Percentiles rank a stretch among this genome's conserved stretches.
phyloP scores from a whole-genome alignment of 768 basidiomycete species.

The Russula olivacea region DNA sequence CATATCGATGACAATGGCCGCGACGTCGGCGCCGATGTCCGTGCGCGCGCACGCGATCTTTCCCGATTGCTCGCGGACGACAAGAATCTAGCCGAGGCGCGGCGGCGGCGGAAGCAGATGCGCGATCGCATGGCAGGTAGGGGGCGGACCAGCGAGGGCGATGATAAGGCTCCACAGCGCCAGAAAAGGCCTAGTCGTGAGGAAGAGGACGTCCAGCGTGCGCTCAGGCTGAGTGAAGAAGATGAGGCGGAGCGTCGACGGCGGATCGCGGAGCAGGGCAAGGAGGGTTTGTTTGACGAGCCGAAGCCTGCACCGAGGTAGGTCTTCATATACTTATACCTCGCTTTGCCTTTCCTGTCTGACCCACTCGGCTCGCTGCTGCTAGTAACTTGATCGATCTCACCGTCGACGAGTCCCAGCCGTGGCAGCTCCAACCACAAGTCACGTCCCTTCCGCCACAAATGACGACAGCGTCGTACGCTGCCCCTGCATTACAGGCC shows the following conservation, averaged over 20 bases:
- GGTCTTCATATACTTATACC: slow-evolving; percentile 36
- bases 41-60: slow-evolving; percentile 95
- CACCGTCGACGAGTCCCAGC: slow-evolving; percentile 23
- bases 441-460: slow-evolving; percentile 23
- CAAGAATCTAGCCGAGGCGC: slow-evolving; percentile 67
- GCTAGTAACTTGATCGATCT: slow-evolving; percentile 16
- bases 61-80: slow-evolving; percentile 86
- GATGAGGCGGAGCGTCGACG: slow-evolving; percentile 71
- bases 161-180: slow-evolving; percentile 30
- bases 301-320: slow-evolving; percentile 42
- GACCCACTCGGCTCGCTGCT: slow-evolving; percentile 1
- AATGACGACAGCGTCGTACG: slow-evolving; percentile 3
- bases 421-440: slow-evolving; percentile 28
- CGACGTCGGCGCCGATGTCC: slow-evolving; percentile 92
- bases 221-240: slow-evolving; percentile 83
- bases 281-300: slow-evolving; percentile 78
- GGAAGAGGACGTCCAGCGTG: slow-evolving; percentile 73
- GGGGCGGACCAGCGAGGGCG: slow-evolving; percentile 32
- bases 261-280: slow-evolving; percentile 62
- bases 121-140: slow-evolving; percentile 77
- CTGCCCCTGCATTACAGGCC: slow-evolving; percentile 22
- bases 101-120: slow-evolving; percentile 76
- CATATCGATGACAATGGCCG: slow-evolving; percentile 87
- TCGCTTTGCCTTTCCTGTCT: neutral
- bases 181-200: slow-evolving; percentile 37